Evolutionary conservation across 345 rosid species (phyloP).

Genomic region (Citrus mangshanensis): DNA sequence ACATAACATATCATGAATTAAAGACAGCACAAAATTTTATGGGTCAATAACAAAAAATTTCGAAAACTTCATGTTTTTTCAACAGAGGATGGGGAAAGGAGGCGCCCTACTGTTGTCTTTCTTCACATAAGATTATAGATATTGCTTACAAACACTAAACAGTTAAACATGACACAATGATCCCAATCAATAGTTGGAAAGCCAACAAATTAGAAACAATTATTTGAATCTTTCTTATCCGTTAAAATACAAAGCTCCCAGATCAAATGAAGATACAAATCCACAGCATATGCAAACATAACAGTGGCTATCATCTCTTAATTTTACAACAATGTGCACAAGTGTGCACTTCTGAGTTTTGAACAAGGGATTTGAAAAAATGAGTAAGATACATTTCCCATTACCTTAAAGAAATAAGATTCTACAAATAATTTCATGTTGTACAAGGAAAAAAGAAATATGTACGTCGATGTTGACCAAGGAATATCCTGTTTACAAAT

Average conservation of each 20-base stretch:
- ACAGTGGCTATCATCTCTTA: not conserved
- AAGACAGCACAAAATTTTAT: too few relatives aligned
- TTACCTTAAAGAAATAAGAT: not conserved
- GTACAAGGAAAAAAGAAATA: not conserved
- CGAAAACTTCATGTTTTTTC: too few relatives aligned
- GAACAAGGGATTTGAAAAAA: not conserved
- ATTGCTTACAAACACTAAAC: too few relatives aligned
- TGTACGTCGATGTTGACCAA: not conserved
- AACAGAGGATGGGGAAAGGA: too few relatives aligned
- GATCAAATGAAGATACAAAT: not conserved
- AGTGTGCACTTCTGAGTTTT: not conserved
- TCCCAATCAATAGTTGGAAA: not conserved
- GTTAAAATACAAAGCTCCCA: not conserved
- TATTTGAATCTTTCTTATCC: not conserved
- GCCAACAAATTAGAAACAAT: not conserved
- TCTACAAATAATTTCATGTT: not conserved
- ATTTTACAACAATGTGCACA: not conserved
- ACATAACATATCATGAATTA: too few relatives aligned
- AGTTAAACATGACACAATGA: not conserved
- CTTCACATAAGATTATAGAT: too few relatives aligned
- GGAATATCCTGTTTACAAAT: not conserved
- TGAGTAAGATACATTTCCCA: not conserved
- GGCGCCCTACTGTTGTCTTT: too few relatives aligned
- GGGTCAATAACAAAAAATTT: too few relatives aligned
- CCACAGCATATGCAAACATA: not conserved